These are phyloP conservation scores for Abortiporus biennis DNA, from an alignment of 1,284 basidiomycete genomes.

Conservation along the genomic window DNA sequence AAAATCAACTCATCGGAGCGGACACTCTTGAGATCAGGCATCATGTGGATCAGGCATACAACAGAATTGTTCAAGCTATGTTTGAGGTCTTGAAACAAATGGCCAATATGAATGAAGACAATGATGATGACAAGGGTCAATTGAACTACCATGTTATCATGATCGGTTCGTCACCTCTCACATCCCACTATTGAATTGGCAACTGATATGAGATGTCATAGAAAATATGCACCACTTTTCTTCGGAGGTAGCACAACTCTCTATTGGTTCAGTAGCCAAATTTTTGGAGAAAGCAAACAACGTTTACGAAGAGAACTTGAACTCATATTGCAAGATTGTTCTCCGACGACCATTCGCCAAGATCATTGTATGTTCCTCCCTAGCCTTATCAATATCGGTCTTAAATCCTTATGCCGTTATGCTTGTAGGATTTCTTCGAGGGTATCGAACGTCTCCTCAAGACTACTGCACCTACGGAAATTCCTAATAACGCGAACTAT, in stretches of 20 bases:
- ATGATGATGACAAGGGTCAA: slow-evolving; percentile 94
- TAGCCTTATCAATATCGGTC: too few species aligned
- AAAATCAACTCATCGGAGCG: slow-evolving; percentile 78
- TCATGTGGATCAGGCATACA: slow-evolving; percentile 81
- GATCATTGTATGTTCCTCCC: slow-evolving; percentile 64
- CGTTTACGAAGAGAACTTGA: slow-evolving; percentile 86
- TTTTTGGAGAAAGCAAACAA: slow-evolving; percentile 75
- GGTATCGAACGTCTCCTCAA: slow-evolving; percentile 84
- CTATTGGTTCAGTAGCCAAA: slow-evolving; percentile 59
- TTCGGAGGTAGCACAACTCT: slow-evolving; percentile 68
- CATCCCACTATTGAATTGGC: too few species aligned
- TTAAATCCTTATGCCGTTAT: slow-evolving; percentile 3
- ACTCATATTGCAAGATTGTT: slow-evolving; percentile 82
- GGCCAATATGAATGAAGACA: slow-evolving; percentile 86
- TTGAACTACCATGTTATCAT: slow-evolving; percentile 95
- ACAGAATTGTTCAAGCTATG: slow-evolving; percentile 83
- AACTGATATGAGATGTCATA: too few species aligned
- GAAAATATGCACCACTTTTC: slow-evolving; percentile 97
- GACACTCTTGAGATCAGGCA: slow-evolving; percentile 76
- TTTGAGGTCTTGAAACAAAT: slow-evolving; percentile 93
- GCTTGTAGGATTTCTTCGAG: slow-evolving; percentile 84
- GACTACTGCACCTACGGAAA: slow-evolving; percentile 76
- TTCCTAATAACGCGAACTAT: slow-evolving; percentile 74
- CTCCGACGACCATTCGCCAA: slow-evolving; percentile 83
- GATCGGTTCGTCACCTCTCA: slow-evolving; percentile 75